A percentile compares a stretch with the other conserved stretches of the same genome.
Evolutionary conservation across 2,329 filamentous ascomycete genomes (phyloP).

Genomic region (Phoma sp.): DNA sequence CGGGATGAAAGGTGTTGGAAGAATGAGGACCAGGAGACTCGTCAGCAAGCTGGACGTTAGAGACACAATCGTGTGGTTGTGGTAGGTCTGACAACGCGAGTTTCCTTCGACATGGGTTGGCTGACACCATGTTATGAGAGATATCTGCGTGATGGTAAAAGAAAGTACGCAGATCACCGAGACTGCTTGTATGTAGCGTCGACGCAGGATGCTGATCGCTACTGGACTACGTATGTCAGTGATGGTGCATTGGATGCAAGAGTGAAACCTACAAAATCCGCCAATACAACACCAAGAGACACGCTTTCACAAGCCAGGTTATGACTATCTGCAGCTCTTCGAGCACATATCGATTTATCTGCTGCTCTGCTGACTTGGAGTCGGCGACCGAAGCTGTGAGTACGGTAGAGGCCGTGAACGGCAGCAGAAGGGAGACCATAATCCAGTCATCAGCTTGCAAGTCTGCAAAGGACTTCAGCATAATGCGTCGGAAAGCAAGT

Average conservation of each 20-base stretch:
- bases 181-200: constrained; percentile 16
- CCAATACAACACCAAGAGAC: constrained; percentile 37
- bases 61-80: constrained; percentile 23
- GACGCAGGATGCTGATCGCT: constrained; percentile 15
- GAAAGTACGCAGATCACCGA: constrained; percentile 27
- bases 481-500: constrained; percentile 31
- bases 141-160: constrained; percentile 29
- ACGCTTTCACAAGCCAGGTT: constrained; percentile 38
- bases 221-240: constrained; percentile 22
- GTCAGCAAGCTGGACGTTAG: constrained; percentile 21
- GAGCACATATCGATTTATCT: constrained; percentile 32
- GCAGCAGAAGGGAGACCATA: constrained; percentile 33
- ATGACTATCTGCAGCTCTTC: constrained; percentile 38
- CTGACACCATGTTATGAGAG: constrained; percentile 31
- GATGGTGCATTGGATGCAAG: not conserved
- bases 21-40: constrained; percentile 27
- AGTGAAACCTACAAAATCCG: constrained; percentile 36
- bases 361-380: not conserved
- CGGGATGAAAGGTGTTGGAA: constrained; percentile 37
- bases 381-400: constrained; percentile 22
- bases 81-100: constrained; percentile 33
- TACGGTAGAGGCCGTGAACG: constrained; percentile 30
- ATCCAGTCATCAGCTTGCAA: constrained; percentile 41
- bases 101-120: constrained; percentile 13
- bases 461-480: constrained; percentile 28